phyloP scores from a whole-genome alignment of 176 grass and related monocot species.

The Saccharum officinarum region DNA sequence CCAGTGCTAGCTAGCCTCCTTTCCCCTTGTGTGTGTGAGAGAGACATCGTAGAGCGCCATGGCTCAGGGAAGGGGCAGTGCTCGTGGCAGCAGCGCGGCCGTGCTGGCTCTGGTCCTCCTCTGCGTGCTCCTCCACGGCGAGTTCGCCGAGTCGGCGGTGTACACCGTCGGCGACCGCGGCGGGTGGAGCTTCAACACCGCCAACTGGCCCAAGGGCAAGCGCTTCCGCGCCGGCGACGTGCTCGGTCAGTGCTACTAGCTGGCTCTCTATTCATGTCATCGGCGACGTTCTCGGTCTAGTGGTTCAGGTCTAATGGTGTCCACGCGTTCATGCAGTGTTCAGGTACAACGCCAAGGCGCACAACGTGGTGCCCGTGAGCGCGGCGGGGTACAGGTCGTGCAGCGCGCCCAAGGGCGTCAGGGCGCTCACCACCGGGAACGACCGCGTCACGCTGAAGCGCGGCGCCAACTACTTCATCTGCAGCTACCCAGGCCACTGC shows the following conservation, averaged over 20 bases:
- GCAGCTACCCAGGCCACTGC: conserved; percentile 76
- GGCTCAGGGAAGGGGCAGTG: conserved; percentile 87
- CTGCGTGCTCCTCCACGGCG: conserved; percentile 70
- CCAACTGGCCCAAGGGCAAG: conserved; percentile 63
- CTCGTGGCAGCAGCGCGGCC: conserved; percentile 26
- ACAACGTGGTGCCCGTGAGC: conserved; percentile 75
- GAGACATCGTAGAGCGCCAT: not conserved
- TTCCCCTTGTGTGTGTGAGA: not conserved
- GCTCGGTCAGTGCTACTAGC: conserved; percentile 52
- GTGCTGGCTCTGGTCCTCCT: conserved; percentile 47
- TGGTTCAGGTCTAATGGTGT: not conserved
- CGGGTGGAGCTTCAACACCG: conserved; percentile 66
- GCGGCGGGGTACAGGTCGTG: conserved; percentile 62
- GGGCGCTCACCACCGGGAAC: conserved; percentile 52
- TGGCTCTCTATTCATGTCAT: too few species aligned
- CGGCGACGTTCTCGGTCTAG: too few species aligned
- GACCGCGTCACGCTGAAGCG: conserved; percentile 79
- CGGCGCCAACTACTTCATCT: conserved; percentile 87
- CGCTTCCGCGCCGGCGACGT: conserved; percentile 81
- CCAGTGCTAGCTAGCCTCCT: not conserved
- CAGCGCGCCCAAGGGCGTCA: conserved; percentile 37
- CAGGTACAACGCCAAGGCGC: conserved; percentile 63
- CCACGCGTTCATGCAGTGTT: conserved; percentile 47
- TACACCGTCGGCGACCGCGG: conserved; percentile 71
- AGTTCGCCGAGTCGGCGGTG: conserved; percentile 60